These are phyloP conservation scores for Aspergillus olivimuriae DNA, from an alignment of 495 filamentous ascomycete species.

Conservation along the genomic window DNA sequence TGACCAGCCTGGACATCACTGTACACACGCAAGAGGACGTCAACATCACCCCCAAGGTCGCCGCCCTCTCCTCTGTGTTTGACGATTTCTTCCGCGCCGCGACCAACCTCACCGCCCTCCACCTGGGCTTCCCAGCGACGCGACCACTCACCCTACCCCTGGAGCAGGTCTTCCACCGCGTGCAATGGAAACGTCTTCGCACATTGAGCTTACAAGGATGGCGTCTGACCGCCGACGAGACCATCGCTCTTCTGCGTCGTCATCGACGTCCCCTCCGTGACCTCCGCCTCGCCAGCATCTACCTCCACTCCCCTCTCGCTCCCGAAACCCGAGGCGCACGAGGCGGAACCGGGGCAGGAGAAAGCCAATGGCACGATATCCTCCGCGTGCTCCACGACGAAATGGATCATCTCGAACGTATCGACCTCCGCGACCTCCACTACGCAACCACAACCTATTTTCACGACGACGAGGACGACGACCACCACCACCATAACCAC, in stretches of 20 bases:
- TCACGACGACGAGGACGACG: constrained; percentile 13
- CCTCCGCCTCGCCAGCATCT: constrained; percentile 51
- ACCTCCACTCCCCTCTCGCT: constrained; percentile 47
- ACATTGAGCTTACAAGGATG: constrained; percentile 62
- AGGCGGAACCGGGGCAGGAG: too few species aligned
- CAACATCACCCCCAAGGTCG: constrained; percentile 48
- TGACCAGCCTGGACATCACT: constrained; percentile 53
- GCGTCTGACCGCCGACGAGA: constrained; percentile 53
- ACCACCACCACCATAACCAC: not conserved
- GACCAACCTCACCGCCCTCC: constrained; percentile 54
- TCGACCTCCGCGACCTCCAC: constrained; percentile 55
- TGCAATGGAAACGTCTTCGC: constrained; percentile 54
- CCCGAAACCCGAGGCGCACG: too few species aligned
- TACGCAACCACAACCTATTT: constrained; percentile 53
- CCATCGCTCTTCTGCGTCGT: constrained; percentile 49
- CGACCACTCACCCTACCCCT: constrained; percentile 50
- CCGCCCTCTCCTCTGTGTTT: constrained; percentile 48
- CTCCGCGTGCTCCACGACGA: constrained; percentile 49
- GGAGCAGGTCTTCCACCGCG: constrained; percentile 55
- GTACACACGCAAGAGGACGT: constrained; percentile 54
- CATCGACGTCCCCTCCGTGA: constrained; percentile 51
- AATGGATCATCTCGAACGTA: constrained; percentile 52
- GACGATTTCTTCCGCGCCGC: constrained; percentile 52
- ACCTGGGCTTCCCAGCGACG: constrained; percentile 57
- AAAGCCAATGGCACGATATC: constrained; percentile 56